phyloP scores from a whole-genome alignment of 768 basidiomycete genomes.

The Leccinum incarnatum region DNA sequence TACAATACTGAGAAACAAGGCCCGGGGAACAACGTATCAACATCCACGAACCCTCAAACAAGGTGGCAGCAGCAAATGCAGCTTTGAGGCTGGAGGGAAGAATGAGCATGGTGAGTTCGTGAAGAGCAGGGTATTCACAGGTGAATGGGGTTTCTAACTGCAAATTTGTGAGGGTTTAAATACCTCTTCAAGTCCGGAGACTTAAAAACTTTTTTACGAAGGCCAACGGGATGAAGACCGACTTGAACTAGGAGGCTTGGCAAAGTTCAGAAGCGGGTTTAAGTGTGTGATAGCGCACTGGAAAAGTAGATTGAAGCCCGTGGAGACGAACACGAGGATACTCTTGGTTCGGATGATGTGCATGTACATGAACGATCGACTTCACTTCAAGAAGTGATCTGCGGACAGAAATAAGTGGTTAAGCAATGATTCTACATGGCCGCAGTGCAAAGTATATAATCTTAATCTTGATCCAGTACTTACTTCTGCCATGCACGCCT shows the following conservation, averaged over 20 bases:
- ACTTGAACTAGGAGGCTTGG: neutral
- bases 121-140: neutral
- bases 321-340: no score
- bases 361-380: no score
- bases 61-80: conserved; percentile 10
- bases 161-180: conserved; percentile 13
- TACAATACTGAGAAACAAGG: conserved; percentile 6
- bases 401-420: no score
- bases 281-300: no score
- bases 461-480: no score
- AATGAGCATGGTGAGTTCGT: conserved; percentile 14
- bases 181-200: neutral
- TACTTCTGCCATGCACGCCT: no score
- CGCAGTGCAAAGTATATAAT: no score
- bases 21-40: neutral
- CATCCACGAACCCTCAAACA: conserved; percentile 20
- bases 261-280: no score
- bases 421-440: no score
- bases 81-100: conserved; percentile 10
- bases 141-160: neutral
- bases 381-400: no score
- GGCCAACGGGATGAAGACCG: neutral
- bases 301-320: no score
- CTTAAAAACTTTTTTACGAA: neutral
- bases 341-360: no score